Conservation (phyloP, 2,329 filamentous ascomycete species). For the Pseudogymnoascus sp. region DNA sequence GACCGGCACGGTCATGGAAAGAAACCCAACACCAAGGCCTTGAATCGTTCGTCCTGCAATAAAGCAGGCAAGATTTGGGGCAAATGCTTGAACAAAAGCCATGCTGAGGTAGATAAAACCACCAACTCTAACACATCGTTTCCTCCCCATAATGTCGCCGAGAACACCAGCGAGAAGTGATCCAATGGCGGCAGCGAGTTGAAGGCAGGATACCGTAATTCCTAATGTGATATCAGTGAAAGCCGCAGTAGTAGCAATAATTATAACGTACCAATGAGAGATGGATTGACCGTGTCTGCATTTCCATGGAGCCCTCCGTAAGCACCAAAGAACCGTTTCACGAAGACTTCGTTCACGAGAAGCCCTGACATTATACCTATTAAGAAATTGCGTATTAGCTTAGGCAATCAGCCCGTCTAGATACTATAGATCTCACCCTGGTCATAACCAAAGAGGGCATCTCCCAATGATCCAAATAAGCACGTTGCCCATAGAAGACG, state of each 20-base stretch:
- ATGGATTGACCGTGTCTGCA: constrained; percentile 29
- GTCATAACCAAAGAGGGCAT: constrained; percentile 38
- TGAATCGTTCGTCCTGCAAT: constrained; percentile 36
- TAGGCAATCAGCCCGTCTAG: background rate
- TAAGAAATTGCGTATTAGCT: constrained; percentile 7
- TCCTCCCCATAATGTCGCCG: constrained; percentile 33
- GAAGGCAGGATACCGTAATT: constrained; percentile 32
- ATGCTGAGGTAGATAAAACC: constrained; percentile 34
- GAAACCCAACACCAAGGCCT: constrained; percentile 34
- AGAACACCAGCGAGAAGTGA: constrained; percentile 31
- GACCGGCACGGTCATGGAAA: constrained; percentile 36
- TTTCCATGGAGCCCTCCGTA: constrained; percentile 33
- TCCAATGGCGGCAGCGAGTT: constrained; percentile 32
- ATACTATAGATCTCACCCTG: constrained; percentile 26
- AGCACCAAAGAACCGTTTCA: constrained; percentile 34
- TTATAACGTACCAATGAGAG: constrained; percentile 26
- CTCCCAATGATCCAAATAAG: constrained; percentile 35
- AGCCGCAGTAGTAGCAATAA: background rate
- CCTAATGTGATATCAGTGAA: constrained; percentile 12
- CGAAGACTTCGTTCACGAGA: constrained; percentile 34
- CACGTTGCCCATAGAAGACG: constrained; percentile 34
- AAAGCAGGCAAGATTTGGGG: constrained; percentile 28
- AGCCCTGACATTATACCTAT: constrained; percentile 36
- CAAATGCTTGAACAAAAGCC: constrained; percentile 33
- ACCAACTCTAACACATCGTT: constrained; percentile 32